These are phyloP conservation scores for Cyphellophora europaea DNA, from an alignment of 2,329 filamentous ascomycete species.

Conservation along the genomic window DNA sequence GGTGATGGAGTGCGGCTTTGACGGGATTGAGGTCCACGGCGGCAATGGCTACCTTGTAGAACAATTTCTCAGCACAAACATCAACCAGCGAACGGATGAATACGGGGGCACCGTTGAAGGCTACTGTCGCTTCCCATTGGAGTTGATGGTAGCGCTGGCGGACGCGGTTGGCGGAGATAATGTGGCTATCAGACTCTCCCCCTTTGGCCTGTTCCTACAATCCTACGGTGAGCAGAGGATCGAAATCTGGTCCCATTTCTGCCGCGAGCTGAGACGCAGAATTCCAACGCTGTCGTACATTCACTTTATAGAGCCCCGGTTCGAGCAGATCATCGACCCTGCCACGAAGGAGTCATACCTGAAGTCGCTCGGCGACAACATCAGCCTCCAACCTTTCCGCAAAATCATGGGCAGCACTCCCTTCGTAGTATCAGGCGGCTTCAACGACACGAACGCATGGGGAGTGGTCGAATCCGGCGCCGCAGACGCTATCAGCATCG, in stretches of 20 bases:
- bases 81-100: constrained; percentile 39
- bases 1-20: constrained; percentile 42
- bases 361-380: constrained; percentile 31
- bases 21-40: constrained; percentile 37
- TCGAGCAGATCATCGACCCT: constrained; percentile 42
- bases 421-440: constrained; percentile 48
- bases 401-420: constrained; percentile 43
- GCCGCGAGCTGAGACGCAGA: constrained; percentile 36
- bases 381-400: constrained; percentile 37
- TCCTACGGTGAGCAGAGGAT: constrained; percentile 32
- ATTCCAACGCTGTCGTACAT: constrained; percentile 41
- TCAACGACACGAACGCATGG: constrained; percentile 41
- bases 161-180: constrained; percentile 35
- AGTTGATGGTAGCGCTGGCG: constrained; percentile 40
- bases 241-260: constrained; percentile 45
- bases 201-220: constrained; percentile 41
- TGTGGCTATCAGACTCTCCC: constrained; percentile 35
- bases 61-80: constrained; percentile 41
- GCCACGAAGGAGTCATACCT: constrained; percentile 42
- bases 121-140: constrained; percentile 44
- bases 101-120: constrained; percentile 43
- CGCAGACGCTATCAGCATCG: constrained; percentile 39
- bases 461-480: constrained; percentile 37
- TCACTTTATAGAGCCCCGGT: constrained; percentile 48
- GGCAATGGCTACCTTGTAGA: constrained; percentile 43